Base-by-base conservation (phyloP, 1,139 yeast genomes). In the Suhomyces panamericanus region DNA sequence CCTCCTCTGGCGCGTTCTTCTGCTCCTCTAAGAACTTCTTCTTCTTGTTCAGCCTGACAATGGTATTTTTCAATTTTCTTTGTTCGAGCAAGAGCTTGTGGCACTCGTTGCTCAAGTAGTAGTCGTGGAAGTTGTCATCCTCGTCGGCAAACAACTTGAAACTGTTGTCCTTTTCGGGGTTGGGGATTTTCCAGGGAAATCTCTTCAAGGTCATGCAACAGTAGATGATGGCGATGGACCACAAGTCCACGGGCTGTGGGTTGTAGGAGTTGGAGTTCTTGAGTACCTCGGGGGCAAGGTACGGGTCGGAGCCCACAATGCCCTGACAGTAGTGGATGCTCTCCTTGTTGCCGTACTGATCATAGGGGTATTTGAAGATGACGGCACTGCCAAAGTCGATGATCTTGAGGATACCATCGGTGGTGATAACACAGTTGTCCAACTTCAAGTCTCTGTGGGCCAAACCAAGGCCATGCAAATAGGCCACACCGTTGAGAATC, bases 111-210 rank as follows among this genome's bases (percentile, higher is more conserved):
- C 77, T 70, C 47, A 81, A 60, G 67, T 67, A 47, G 75, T 80
- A 75, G 56, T 75, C 78, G 56, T 75, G 80, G 74, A 75, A 73
- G 47, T 66, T 71, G 49, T 74, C 78, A 54, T 75, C 80, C 11
- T 54, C 81, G 80, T 72, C 83, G 75, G 69, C 85, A 69, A 64
- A 75, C 34, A 75, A 61, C 50, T 80, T 81, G 69, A 85, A 95
- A 50, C 96, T 87, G 51, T 85, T 85, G 66, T 95, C 99, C 50
- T 71, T 73, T n/a, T 86, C 79, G 24, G 80, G 73, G 58, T 83
- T 82, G 7, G 99, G 99, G 6, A 88, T 89, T 61, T 91, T 93
- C 99, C 99, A 95, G 1, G 99, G 99, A 69, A 93, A 93, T 58
- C 96, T 77, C 57, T 93, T 86, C 55, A 93, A 71, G 44, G 93